A percentile compares a stretch with the other conserved stretches of the same genome.
Evolutionary conservation across 2,329 filamentous ascomycete species (phyloP).

Genomic region (Sclerotinia glacialis): DNA sequence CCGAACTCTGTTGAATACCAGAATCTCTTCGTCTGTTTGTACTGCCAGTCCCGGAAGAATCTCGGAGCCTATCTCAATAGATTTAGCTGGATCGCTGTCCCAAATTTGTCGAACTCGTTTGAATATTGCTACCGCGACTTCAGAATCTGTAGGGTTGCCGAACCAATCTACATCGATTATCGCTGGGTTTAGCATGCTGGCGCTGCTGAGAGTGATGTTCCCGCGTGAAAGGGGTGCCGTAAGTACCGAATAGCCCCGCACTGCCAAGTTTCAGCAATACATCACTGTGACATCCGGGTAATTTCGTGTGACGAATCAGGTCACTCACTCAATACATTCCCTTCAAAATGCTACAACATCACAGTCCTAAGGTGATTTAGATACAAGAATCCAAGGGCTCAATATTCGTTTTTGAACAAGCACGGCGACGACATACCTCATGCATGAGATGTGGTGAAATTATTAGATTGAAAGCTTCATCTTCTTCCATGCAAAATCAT

Average conservation of each 20-base stretch:
- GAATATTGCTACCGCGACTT: constrained; percentile 45
- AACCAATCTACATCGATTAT: constrained; percentile 47
- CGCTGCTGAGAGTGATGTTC: constrained; percentile 43
- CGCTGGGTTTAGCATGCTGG: constrained; percentile 40
- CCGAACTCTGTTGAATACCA: not conserved
- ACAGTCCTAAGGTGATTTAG: not conserved
- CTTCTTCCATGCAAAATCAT: not conserved
- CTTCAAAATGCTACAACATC: not conserved
- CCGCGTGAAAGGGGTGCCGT: constrained; percentile 37
- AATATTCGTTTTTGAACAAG: not conserved
- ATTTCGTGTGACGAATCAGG: not conserved
- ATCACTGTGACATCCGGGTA: not conserved
- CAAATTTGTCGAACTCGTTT: constrained; percentile 42
- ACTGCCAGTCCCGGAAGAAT: not conserved
- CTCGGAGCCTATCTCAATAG: constrained; percentile 1
- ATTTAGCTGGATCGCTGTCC: not conserved
- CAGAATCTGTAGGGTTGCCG: constrained; percentile 43
- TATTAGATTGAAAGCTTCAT: not conserved
- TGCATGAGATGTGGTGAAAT: not conserved
- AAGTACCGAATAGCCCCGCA: not conserved
- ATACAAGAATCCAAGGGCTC: not conserved
- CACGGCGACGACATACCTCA: not conserved
- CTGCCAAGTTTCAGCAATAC: constrained; percentile 11
- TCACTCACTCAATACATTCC: not conserved
- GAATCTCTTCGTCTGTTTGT: constrained; percentile 13